These are phyloP conservation scores for Plantago coronopus DNA, from an alignment of 305 asterid species.

Conservation along the genomic window DNA sequence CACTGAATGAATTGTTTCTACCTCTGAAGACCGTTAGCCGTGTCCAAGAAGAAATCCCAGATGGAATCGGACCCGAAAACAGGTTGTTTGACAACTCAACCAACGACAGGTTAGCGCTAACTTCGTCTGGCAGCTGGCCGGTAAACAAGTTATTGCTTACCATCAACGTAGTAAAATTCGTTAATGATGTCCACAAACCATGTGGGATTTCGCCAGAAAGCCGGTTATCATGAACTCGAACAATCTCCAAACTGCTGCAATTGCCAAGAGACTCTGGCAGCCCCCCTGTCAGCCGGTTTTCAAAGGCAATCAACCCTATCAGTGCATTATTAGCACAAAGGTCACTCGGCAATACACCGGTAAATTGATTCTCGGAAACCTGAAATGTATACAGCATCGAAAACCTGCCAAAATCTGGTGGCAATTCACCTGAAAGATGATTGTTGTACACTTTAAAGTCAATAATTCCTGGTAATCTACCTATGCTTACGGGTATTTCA, in stretches of 20 bases:
- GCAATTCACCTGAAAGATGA: slow-evolving; percentile 62
- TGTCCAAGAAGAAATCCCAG: slow-evolving; percentile 52
- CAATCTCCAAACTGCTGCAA: slow-evolving; percentile 45
- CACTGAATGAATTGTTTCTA: slow-evolving; percentile 52
- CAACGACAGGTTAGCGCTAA: slow-evolving; percentile 35
- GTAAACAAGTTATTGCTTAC: slow-evolving; percentile 49
- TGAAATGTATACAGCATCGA: slow-evolving; percentile 46
- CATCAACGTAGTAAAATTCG: slow-evolving; percentile 32
- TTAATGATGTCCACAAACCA: slow-evolving; percentile 51
- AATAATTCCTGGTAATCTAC: slow-evolving; percentile 41
- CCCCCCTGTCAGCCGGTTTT: slow-evolving; percentile 55
- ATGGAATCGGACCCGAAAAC: slow-evolving; percentile 67
- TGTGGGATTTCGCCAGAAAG: slow-evolving; percentile 61
- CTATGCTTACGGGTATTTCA: slow-evolving; percentile 51
- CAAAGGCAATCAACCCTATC: slow-evolving; percentile 40
- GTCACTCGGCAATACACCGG: slow-evolving; percentile 49
- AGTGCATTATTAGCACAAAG: slow-evolving; percentile 53
- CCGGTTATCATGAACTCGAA: slow-evolving; percentile 37
- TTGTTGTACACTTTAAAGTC: slow-evolving; percentile 41
- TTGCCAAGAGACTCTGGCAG: slow-evolving; percentile 58
- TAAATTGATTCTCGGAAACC: slow-evolving; percentile 50
- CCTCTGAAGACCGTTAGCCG: slow-evolving; percentile 42
- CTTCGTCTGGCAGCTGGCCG: slow-evolving; percentile 51
- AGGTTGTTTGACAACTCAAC: slow-evolving; percentile 54
- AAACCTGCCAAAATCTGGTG: slow-evolving; percentile 61